Conservation (phyloP, 345 rosid species). For the Murraya paniculata region DNA sequence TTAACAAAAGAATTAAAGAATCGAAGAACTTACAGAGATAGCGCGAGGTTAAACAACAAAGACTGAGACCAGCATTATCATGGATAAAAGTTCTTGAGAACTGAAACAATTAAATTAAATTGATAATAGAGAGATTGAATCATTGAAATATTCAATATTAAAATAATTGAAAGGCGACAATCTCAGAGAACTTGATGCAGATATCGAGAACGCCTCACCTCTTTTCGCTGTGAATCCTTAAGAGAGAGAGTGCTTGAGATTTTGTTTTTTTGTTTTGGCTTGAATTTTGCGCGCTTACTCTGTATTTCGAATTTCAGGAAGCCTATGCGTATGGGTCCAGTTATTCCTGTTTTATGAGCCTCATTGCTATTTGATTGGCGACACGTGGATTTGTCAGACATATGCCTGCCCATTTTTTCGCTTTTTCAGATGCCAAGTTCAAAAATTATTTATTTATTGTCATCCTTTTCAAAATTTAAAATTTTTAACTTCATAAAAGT, state of each 20-base stretch:
- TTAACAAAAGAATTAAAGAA: not conserved
- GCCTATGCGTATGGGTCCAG: not conserved
- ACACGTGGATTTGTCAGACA: constrained; percentile 6
- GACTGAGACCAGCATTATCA: not conserved
- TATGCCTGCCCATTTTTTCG: not conserved
- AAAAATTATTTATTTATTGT: no score
- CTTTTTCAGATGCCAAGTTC: not conserved
- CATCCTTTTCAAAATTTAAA: not conserved
- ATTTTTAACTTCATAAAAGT: no score
- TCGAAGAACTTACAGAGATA: constrained; percentile 1
- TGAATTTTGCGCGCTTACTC: constrained; percentile 56
- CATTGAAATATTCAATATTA: not conserved
- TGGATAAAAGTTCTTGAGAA: not conserved
- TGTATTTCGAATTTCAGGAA: constrained; percentile 33
- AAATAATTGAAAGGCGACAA: constrained; percentile 9
- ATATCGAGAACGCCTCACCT: constrained; percentile 11
- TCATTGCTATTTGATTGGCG: not conserved
- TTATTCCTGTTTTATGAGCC: no score
- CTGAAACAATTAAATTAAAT: not conserved
- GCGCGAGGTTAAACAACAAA: not conserved
- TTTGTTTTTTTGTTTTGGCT: constrained; percentile 8
- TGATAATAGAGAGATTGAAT: not conserved
- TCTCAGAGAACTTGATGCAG: constrained; percentile 13
- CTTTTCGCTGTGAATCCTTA: not conserved
- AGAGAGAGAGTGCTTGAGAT: not conserved